Conservation (phyloP, 192 early-diverging fungal species). For the Coemansia sp. region DNA sequence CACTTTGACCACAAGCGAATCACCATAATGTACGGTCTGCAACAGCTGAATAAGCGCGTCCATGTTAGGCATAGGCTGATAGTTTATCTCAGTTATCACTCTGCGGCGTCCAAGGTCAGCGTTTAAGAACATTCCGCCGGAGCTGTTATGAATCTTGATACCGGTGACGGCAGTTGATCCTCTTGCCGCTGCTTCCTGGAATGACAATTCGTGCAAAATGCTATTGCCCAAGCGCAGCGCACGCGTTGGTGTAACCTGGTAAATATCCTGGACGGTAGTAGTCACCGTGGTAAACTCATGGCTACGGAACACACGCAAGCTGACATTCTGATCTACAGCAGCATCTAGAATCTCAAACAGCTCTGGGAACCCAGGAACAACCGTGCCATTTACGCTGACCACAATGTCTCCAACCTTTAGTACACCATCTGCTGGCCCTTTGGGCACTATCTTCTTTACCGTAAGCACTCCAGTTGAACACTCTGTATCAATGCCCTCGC, state of each 20-base stretch:
- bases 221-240: constrained; percentile 79
- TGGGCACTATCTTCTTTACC: constrained; percentile 60
- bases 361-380: constrained; percentile 62
- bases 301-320: constrained; percentile 59
- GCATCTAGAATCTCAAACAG: constrained; percentile 63
- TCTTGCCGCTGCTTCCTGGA: constrained; percentile 57
- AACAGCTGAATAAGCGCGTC: constrained; percentile 22
- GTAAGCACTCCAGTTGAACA: constrained; percentile 66
- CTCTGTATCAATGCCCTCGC: constrained; percentile 60
- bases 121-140: constrained; percentile 1
- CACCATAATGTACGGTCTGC: constrained; percentile 3
- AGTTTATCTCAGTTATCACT: constrained; percentile 24
- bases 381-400: constrained; percentile 56
- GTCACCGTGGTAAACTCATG: constrained; percentile 45
- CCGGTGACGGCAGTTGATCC: constrained; percentile 25
- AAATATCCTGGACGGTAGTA: constrained; percentile 63
- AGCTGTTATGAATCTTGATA: constrained; percentile 9
- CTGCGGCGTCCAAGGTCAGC: neutral
- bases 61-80: constrained; percentile 17
- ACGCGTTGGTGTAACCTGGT: constrained; percentile 73
- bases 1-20: constrained; percentile 21
- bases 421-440: constrained; percentile 65
- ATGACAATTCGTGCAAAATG: constrained; percentile 67
- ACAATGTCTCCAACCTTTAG: constrained; percentile 72
- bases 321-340: constrained; percentile 50